phyloP scores from a whole-genome alignment of 2,329 filamentous ascomycete genomes.

The Parasarocladium wereldwijsianum region DNA sequence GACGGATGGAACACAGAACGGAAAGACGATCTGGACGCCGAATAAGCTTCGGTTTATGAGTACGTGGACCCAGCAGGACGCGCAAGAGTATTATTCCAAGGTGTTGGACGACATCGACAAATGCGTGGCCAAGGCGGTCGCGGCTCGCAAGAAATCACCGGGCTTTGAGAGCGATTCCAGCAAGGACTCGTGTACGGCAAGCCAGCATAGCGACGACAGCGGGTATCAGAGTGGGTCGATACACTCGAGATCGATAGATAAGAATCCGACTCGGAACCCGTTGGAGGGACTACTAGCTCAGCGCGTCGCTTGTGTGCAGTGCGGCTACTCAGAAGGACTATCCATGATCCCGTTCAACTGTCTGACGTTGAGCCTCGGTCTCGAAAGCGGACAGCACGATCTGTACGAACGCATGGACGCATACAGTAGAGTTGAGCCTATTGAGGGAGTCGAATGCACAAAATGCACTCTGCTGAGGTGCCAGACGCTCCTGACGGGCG shows the following conservation, averaged over 20 bases:
- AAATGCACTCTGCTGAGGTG: slow-evolving; percentile 69
- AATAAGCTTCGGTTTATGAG: slow-evolving; percentile 77
- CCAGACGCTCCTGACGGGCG: slow-evolving; percentile 28
- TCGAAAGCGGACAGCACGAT: slow-evolving; percentile 45
- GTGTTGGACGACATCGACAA: slow-evolving; percentile 74
- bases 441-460: slow-evolving; percentile 79
- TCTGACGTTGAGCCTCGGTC: slow-evolving; percentile 68
- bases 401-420: slow-evolving; percentile 69
- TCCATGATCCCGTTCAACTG: slow-evolving; percentile 91
- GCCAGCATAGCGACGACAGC: slow-evolving; percentile 40
- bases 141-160: slow-evolving; percentile 12
- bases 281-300: slow-evolving; percentile 81
- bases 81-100: slow-evolving; percentile 92
- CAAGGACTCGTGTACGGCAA: slow-evolving; percentile 27
- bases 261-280: slow-evolving; percentile 48
- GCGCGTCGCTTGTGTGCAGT: slow-evolving; percentile 72
- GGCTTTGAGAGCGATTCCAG: slow-evolving; percentile 24
- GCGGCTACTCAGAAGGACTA: slow-evolving; percentile 75
- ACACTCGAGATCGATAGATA: slow-evolving; percentile 21
- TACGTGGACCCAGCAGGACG: slow-evolving; percentile 92
- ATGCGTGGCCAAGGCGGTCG: slow-evolving; percentile 43
- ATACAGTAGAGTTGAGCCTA: slow-evolving; percentile 71
- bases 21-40: slow-evolving; percentile 69
- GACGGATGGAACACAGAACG: slow-evolving; percentile 55
- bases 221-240: slow-evolving; percentile 35